phyloP scores from a whole-genome alignment of 371 early-diverging fungal genomes.

The Cokeromyces recurvatus region DNA sequence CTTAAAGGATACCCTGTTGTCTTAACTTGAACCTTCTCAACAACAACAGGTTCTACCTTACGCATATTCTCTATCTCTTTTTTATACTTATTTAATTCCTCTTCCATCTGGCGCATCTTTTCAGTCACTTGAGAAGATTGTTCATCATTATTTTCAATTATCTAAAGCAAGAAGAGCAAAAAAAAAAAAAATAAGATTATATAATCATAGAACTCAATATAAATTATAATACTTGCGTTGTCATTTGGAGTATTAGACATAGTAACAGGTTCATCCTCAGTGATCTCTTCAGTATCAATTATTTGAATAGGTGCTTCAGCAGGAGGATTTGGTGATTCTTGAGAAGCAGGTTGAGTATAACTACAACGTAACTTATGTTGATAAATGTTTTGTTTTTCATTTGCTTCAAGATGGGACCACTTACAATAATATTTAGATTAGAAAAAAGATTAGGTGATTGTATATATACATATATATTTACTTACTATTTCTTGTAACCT shows the following conservation, averaged over 20 bases:
- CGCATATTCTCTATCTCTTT: conserved; percentile 7
- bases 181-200: no score
- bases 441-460: neutral
- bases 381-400: conserved; percentile 4
- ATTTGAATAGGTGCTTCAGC: neutral
- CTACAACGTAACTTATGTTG: conserved; percentile 17
- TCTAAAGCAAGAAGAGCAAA: no score
- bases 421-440: neutral
- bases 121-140: conserved; percentile 5
- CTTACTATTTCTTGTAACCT: no score
- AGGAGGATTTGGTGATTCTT: neutral
- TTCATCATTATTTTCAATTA: neutral
- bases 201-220: no score
- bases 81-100: conserved; percentile 11
- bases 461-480: no score
- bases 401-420: conserved; percentile 15
- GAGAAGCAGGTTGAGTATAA: conserved; percentile 5
- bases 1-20: conserved; percentile 5
- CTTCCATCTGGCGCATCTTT: conserved; percentile 13
- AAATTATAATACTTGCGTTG: no score
- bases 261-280: no score
- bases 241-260: no score
- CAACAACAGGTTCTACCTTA: neutral
- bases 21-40: conserved; percentile 4
- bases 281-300: no score